Percentiles rank a stretch among this genome's conserved stretches.
Conservation (phyloP, 192 early-diverging fungal genomes). For the Pilobolus umbonatus region DNA sequence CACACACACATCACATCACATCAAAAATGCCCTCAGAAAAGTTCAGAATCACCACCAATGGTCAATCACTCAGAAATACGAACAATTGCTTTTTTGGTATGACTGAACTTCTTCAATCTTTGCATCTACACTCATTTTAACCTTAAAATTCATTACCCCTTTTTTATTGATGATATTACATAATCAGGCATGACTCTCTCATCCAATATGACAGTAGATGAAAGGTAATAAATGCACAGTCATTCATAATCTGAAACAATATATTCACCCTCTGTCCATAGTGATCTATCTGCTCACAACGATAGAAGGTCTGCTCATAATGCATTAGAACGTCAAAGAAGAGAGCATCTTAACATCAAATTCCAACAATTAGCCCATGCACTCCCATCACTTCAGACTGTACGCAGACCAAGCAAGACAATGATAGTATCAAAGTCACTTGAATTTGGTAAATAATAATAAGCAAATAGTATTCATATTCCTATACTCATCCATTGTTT, state of each 20-base stretch:
- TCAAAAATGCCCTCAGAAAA: conserved; percentile 18
- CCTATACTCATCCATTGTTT: not conserved
- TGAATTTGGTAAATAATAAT: conserved; percentile 48
- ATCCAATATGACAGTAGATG: conserved; percentile 14
- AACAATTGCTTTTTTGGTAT: conserved; percentile 13
- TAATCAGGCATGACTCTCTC: conserved; percentile 11
- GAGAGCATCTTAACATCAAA: conserved; percentile 73
- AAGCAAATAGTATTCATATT: not conserved
- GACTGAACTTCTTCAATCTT: not conserved
- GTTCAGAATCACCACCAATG: conserved; percentile 20
- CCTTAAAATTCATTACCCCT: not conserved
- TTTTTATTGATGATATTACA: conserved; percentile 1
- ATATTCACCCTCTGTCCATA: not conserved
- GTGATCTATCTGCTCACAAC: conserved; percentile 21
- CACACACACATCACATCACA: not conserved
- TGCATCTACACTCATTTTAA: not conserved
- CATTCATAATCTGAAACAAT: not conserved
- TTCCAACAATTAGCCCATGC: conserved; percentile 80
- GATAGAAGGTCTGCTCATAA: conserved; percentile 78
- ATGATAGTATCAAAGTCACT: conserved; percentile 77
- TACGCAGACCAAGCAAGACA: conserved; percentile 76
- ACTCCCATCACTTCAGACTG: conserved; percentile 65
- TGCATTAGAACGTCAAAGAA: conserved; percentile 74
- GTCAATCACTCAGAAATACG: conserved; percentile 10
- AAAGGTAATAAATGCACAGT: conserved; percentile 6